These are phyloP conservation scores for Schwanniomyces yamadae DNA, from an alignment of 805 yeast genomes.

Conservation along the genomic window DNA sequence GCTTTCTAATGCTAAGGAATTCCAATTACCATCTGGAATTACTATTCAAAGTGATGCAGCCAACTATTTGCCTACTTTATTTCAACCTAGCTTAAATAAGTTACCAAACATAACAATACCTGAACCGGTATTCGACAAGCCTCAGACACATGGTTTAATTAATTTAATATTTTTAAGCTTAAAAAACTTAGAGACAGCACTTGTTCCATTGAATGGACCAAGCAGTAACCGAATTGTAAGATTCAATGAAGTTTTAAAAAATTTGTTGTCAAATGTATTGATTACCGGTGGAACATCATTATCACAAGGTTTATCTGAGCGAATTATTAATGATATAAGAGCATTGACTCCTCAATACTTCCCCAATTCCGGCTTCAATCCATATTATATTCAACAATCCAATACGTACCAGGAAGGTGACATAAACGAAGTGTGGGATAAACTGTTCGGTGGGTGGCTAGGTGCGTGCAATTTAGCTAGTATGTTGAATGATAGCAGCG, in stretches of 20 bases:
- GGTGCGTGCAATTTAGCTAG: slow-evolving; percentile 72
- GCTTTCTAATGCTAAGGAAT: slow-evolving; percentile 17
- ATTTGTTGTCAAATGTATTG: slow-evolving; percentile 43
- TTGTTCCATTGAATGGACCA: slow-evolving; percentile 28
- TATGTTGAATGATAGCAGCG: slow-evolving; percentile 50
- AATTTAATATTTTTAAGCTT: slow-evolving; percentile 35
- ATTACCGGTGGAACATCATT: slow-evolving; percentile 62
- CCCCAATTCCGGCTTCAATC: slow-evolving; percentile 44
- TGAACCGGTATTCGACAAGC: slow-evolving; percentile 42
- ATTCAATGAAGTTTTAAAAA: slow-evolving; percentile 40
- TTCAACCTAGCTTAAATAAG: slow-evolving; percentile 58
- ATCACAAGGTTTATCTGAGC: slow-evolving; percentile 54
- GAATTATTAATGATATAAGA: slow-evolving; percentile 55
- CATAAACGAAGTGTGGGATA: slow-evolving; percentile 44
- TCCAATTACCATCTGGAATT: slow-evolving; percentile 21
- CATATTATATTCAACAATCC: slow-evolving; percentile 20
- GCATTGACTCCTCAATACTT: slow-evolving; percentile 43
- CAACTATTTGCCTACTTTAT: slow-evolving; percentile 58
- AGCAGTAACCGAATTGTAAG: slow-evolving; percentile 32
- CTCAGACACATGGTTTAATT: slow-evolving; percentile 50
- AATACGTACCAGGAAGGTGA: slow-evolving; percentile 27
- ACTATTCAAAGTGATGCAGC: slow-evolving; percentile 15
- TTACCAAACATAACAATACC: slow-evolving; percentile 33
- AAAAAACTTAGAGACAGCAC: slow-evolving; percentile 34
- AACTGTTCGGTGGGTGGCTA: slow-evolving; percentile 62